A percentile compares a stretch with the other conserved stretches of the same genome.
Evolutionary conservation across 768 basidiomycete genomes (phyloP).

Genomic region (Collybia sp.): DNA sequence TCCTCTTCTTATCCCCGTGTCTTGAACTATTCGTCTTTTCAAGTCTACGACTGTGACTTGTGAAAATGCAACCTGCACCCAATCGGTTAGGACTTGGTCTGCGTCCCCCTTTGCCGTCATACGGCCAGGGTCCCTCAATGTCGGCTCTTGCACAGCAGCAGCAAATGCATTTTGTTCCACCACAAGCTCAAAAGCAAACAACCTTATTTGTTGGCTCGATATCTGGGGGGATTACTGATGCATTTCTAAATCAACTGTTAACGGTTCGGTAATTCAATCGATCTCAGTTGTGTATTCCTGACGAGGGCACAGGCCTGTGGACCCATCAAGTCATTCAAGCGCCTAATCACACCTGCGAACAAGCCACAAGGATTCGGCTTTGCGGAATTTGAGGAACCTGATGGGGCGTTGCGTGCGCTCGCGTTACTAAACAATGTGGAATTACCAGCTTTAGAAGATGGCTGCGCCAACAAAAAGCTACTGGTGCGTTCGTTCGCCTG

Average conservation of each 20-base stretch:
- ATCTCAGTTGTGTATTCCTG: background rate
- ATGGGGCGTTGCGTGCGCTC: constrained; percentile 75
- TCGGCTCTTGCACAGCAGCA: constrained; percentile 88
- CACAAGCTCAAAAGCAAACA: constrained; percentile 65
- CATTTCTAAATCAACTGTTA: constrained; percentile 74
- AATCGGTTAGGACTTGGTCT: constrained; percentile 86
- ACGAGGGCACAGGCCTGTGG: constrained; percentile 71
- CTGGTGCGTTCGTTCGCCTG: constrained; percentile 52
- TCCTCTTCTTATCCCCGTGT: too few relatives aligned
- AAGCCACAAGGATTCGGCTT: constrained; percentile 97
- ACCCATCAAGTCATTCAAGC: constrained; percentile 83
- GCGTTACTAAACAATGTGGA: constrained; percentile 46
- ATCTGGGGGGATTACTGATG: constrained; percentile 86
- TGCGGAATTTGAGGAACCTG: constrained; percentile 92
- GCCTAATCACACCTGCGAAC: constrained; percentile 87
- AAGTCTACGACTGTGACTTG: background rate
- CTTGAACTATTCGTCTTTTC: too few relatives aligned
- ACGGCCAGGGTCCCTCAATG: constrained; percentile 90
- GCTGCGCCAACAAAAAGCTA: constrained; percentile 46
- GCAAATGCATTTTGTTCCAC: constrained; percentile 63
- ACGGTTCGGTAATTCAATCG: constrained; percentile 33
- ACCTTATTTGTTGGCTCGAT: constrained; percentile 93
- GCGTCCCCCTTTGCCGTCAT: constrained; percentile 83
- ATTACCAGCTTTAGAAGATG: constrained; percentile 48
- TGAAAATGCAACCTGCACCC: constrained; percentile 58